These are phyloP conservation scores for Trichoderma koningii DNA, from an alignment of 2,329 filamentous ascomycete genomes.

Conservation along the genomic window DNA sequence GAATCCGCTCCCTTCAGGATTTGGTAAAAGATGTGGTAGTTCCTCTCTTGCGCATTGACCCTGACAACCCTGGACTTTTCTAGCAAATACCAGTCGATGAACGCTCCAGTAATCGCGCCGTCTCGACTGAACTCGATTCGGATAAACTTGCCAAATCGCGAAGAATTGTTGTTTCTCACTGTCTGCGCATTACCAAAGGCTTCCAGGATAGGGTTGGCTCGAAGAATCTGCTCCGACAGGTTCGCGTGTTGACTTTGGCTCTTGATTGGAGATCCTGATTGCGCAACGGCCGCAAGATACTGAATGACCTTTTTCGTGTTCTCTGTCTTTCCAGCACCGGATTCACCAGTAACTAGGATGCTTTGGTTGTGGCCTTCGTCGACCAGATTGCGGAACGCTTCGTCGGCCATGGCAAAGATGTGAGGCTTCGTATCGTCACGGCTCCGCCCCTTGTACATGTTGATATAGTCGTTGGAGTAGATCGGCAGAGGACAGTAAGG, in stretches of 20 bases:
- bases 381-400: conserved; percentile 92
- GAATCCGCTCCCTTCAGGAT: conserved; percentile 80
- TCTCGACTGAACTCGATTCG: conserved; percentile 88
- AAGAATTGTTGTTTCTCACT: conserved; percentile 97
- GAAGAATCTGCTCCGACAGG: conserved; percentile 91
- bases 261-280: conserved; percentile 71
- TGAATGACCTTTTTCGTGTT: conserved; percentile 99
- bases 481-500: conserved; percentile 94
- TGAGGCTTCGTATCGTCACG: conserved; percentile 95
- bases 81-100: conserved; percentile 97
- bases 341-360: conserved; percentile 96
- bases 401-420: conserved; percentile 96
- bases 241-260: conserved; percentile 69
- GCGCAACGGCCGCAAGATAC: conserved; percentile 92
- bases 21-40: conserved; percentile 98
- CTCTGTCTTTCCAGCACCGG: conserved; percentile 96
- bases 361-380: conserved; percentile 96
- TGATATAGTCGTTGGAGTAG: conserved; percentile 94
- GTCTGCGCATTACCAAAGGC: conserved; percentile 98
- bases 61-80: conserved; percentile 98
- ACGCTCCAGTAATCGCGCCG: conserved; percentile 91
- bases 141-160: conserved; percentile 97
- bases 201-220: conserved; percentile 96
- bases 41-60: conserved; percentile 83
- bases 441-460: conserved; percentile 92